These are phyloP conservation scores for Isatis lusitanica DNA, from an alignment of 441 rosid genomes.

Conservation along the genomic window DNA sequence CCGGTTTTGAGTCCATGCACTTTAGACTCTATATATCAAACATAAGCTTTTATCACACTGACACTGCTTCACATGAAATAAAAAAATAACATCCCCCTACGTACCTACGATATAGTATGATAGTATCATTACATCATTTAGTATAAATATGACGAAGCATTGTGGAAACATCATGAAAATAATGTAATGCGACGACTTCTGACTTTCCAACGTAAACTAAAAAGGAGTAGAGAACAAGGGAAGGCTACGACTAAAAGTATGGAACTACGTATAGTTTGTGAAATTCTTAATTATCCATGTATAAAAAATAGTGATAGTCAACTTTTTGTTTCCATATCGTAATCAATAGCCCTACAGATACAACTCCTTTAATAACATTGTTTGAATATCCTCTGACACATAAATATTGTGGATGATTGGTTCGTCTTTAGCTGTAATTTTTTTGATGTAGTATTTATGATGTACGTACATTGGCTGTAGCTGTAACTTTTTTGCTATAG, in stretches of 20 bases:
- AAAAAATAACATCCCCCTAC: neutral
- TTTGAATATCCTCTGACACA: slow-evolving; percentile 29
- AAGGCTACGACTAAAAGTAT: slow-evolving; percentile 4
- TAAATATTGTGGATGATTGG: too few relatives aligned
- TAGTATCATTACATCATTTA: neutral
- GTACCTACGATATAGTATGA: neutral
- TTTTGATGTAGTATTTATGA: too few relatives aligned
- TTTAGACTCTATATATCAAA: neutral
- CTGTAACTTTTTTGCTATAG: too few relatives aligned
- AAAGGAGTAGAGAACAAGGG: neutral
- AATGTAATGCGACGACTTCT: slow-evolving; percentile 2
- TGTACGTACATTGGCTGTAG: too few relatives aligned
- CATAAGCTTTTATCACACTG: neutral
- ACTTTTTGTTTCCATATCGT: slow-evolving; percentile 21
- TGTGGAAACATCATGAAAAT: neutral
- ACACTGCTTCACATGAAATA: neutral
- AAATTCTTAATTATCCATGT: neutral
- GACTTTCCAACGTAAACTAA: slow-evolving; percentile 23
- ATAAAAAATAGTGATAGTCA: slow-evolving; percentile 11
- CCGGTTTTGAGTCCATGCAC: neutral
- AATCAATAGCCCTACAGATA: slow-evolving; percentile 19
- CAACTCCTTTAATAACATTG: slow-evolving; percentile 14
- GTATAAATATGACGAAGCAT: neutral
- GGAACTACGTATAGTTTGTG: slow-evolving; percentile 14
- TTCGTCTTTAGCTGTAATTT: too few relatives aligned